Base-by-base conservation (phyloP, 768 basidiomycete genomes). In the Leccinum imitatum region DNA sequence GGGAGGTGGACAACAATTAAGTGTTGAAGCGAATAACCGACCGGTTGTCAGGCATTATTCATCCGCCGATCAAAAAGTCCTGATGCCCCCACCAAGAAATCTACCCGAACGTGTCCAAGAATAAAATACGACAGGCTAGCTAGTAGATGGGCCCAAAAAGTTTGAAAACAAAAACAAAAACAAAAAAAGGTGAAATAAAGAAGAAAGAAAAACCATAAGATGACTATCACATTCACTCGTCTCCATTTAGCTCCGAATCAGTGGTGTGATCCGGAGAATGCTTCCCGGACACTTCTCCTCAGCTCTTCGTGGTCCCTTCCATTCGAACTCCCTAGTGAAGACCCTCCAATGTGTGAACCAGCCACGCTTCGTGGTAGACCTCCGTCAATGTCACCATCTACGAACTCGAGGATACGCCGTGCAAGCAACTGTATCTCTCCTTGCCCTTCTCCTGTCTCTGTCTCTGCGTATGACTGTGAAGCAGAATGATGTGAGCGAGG, bases 361-460 rank as follows among this genome's bases (percentile, higher is more conserved):
- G 84, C 75, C 25, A 82, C 79, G 67, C 87, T 89, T 47, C 83
- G 84, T 6, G 86, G 82, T 56, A 83, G 76, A 39, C 81, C 73
- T 8, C 79, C 82, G 31, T 90, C 89, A 1, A 79, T 69, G 52
- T 90, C 90, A 27, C 84, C 84, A 46, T 96, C 93, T 17, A 93
- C 87, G 66, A 94, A 85, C 66, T 95, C 93, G 56, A 95, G 75
- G 54, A 97, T 97, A 63, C 93, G 84, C 50, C 89, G 80, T 8
- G 90, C 87, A 48, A 98, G 83, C 27, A 89, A 78, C 62, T 92
- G 88, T 63, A 98, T 98, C 77, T 98, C 96, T 39, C 90, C 87
- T 64, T 91, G 90, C 8, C 95, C 95, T 59, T 95, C 92, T 3
- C 87, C 91, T 3, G 87, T 85, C 46, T 92, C 90, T 15, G 91